Percentiles rank a stretch among this genome's conserved stretches.
These are phyloP conservation scores for Paecilomyces fulvus DNA, from an alignment of 2,329 filamentous ascomycete species.

Conservation along the genomic window DNA sequence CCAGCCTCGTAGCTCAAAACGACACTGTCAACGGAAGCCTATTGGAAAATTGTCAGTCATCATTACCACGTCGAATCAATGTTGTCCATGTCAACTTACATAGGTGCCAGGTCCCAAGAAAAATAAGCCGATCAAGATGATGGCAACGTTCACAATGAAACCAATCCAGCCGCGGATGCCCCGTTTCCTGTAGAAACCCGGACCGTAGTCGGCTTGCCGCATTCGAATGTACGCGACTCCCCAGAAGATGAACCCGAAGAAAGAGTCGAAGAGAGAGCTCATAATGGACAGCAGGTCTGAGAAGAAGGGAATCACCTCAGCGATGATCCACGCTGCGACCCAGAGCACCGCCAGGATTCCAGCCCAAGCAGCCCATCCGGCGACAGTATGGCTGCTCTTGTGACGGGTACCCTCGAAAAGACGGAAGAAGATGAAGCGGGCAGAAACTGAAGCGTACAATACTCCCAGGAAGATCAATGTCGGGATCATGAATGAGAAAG, in stretches of 20 bases:
- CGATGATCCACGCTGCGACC: slow-evolving; percentile 86
- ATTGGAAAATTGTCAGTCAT: slow-evolving; percentile 5
- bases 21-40: slow-evolving; percentile 37
- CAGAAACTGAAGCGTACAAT: slow-evolving; percentile 81
- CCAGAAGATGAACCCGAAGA: slow-evolving; percentile 81
- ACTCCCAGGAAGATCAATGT: slow-evolving; percentile 89
- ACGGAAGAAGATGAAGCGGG: slow-evolving; percentile 87
- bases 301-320: slow-evolving; percentile 91
- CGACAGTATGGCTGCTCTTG: slow-evolving; percentile 68
- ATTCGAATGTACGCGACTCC: slow-evolving; percentile 39
- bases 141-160: slow-evolving; percentile 55
- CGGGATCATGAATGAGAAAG: slow-evolving; percentile 92
- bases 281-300: slow-evolving; percentile 54
- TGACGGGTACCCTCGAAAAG: slow-evolving; percentile 72
- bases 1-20: slow-evolving; percentile 61
- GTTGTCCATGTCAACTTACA: slow-evolving; percentile 24
- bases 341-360: slow-evolving; percentile 59
- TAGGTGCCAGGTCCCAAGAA: slow-evolving; percentile 81
- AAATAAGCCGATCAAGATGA: slow-evolving; percentile 69
- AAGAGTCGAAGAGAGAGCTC: slow-evolving; percentile 73
- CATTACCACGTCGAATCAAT: slow-evolving; percentile 30
- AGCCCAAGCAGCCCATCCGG: slow-evolving; percentile 74
- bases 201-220: slow-evolving; percentile 32
- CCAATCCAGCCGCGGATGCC: slow-evolving; percentile 36
- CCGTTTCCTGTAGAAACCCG: slow-evolving; percentile 31